phyloP scores from a whole-genome alignment of 2,329 filamentous ascomycete species.

The Colletotrichum tabaci region DNA sequence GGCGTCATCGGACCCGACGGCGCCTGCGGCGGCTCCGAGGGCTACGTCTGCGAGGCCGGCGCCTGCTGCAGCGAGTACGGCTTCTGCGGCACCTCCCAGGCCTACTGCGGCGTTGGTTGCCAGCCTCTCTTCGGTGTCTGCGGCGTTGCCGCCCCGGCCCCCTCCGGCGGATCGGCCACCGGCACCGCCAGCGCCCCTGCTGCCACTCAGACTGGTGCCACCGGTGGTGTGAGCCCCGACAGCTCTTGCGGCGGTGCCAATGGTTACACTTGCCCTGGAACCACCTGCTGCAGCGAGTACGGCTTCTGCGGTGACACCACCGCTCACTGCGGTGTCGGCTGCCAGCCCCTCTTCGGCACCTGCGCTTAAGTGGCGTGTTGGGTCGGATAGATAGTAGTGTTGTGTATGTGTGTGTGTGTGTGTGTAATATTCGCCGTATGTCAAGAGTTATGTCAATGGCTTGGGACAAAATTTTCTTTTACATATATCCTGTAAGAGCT shows the following conservation, averaged over 20 bases:
- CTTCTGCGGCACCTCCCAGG: constrained; percentile 42
- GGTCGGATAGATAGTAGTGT: background rate
- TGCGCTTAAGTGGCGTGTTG: constrained; percentile 13
- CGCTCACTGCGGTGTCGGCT: constrained; percentile 43
- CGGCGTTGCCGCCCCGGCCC: constrained; percentile 21
- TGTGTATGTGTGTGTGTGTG: background rate
- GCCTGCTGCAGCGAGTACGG: constrained; percentile 44
- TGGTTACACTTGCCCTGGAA: constrained; percentile 25
- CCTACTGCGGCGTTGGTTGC: constrained; percentile 44
- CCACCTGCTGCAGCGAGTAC: constrained; percentile 44
- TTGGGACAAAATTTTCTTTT: background rate
- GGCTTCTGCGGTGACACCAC: constrained; percentile 44
- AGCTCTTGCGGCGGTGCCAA: constrained; percentile 34
- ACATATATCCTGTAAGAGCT: constrained; percentile 21
- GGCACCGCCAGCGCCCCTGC: constrained; percentile 20
- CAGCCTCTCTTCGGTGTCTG: constrained; percentile 44
- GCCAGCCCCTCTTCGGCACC: constrained; percentile 37
- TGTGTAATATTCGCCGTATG: background rate
- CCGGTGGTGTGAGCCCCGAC: constrained; percentile 38
- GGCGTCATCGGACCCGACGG: constrained; percentile 38
- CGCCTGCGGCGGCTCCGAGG: constrained; percentile 38
- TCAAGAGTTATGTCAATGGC: background rate
- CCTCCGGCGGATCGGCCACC: constrained; percentile 15
- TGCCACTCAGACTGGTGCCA: constrained; percentile 17
- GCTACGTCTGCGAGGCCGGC: constrained; percentile 40